Base-by-base conservation (phyloP, 1,284 basidiomycete species). In the Ganoderma sinense region DNA sequence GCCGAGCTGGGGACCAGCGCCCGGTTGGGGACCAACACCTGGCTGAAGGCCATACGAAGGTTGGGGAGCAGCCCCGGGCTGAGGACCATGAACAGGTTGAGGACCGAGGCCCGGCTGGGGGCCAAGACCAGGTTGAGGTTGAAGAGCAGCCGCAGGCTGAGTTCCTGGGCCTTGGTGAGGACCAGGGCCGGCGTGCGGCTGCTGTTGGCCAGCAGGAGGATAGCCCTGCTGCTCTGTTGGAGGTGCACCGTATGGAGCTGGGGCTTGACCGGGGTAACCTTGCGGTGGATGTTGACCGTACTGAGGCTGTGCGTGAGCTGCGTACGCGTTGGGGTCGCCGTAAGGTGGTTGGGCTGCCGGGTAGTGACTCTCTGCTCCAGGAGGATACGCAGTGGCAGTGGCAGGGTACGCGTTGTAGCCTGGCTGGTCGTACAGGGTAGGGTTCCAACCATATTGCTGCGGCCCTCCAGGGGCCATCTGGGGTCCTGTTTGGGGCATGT, bases 351-450 rank as follows among this genome's bases (percentile, higher is more conserved):
- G 68, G 58, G 71, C 67, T 29, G 73, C 71, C n/a, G 76, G 62
- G 64, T 71, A 73, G 2, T 71, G 69, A 51, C 80, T 39, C 48
- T 75, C 82, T 0, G 80, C 71, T 13, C 73, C 70, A 40, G 76
- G 79, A 63, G 74, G 65, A 69, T 83, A 85, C 23, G 81, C 77
- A 20, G 78, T 70, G 14, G 80, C 65, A 33, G 81, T 78, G 2
- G 80, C 73, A 33, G 85, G 81, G 68, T 76, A 83, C 0, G 80
- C 79, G 62, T 75, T 81, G 75, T 88, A 88, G 1, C 82, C 83
- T 36, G 84, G 81, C 65, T 87, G 87, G 4, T 86, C 85, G 75
- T 88, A 89, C 4, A 80, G 77, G 1, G 77, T 69, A 0, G 81
- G 74, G 76, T 84, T 80, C 82, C 80, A 81, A 53, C 82, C 82